phyloP scores from a whole-genome alignment of 23 red algal species.

The Cyanidium caldarium region DNA sequence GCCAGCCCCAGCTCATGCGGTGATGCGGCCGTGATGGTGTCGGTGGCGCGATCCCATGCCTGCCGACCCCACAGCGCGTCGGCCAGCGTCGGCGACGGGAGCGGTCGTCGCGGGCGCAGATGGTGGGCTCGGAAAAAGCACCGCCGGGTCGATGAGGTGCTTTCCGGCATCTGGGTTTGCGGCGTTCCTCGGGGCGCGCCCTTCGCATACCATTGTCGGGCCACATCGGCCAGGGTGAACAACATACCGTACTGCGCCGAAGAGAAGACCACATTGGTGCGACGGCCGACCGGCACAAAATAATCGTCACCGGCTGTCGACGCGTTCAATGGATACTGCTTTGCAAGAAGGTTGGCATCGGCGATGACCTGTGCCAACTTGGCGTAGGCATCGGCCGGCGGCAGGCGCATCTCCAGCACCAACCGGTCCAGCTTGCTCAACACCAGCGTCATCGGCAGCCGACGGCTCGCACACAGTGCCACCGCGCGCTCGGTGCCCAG shows the following conservation, averaged over 20 bases:
- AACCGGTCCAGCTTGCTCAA: conserved; percentile 83
- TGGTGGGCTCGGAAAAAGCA: background rate
- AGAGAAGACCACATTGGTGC: conserved; percentile 61
- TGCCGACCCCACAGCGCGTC: conserved; percentile 64
- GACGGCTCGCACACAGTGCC: conserved; percentile 12
- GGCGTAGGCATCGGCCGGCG: conserved; percentile 61
- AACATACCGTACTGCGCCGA: conserved; percentile 34
- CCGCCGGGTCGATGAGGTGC: background rate
- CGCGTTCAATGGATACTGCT: background rate
- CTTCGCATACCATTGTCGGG: conserved; percentile 16
- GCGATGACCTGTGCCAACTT: conserved; percentile 75
- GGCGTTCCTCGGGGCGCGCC: conserved; percentile 8
- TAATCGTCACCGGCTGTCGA: background rate
- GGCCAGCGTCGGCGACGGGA: conserved; percentile 27
- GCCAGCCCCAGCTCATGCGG: no score
- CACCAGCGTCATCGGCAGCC: conserved; percentile 58
- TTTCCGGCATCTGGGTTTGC: background rate
- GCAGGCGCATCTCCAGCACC: conserved; percentile 62
- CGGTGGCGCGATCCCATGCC: conserved; percentile 35
- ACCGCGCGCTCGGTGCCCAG: conserved; percentile 59
- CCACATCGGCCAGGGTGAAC: conserved; percentile 56
- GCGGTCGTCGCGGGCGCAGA: no score
- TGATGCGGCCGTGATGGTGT: no score
- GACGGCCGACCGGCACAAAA: background rate
- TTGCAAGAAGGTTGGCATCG: conserved; percentile 31